Percentiles rank a stretch among this genome's conserved stretches.
Evolutionary conservation across 164 flowering plant species (phyloP).

Genomic region (Pachysandra terminalis): DNA sequence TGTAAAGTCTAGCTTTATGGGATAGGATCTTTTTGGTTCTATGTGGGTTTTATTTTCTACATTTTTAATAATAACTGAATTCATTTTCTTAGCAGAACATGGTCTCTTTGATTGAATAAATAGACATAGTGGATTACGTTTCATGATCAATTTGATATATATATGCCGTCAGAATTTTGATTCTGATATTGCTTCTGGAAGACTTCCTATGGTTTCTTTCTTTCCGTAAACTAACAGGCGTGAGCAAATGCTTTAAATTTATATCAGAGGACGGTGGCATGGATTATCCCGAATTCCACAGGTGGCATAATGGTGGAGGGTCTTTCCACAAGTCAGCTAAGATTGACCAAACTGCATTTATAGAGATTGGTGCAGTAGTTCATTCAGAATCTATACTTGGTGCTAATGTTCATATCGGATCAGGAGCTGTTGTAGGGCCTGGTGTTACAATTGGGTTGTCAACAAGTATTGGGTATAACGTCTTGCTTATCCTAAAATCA

Average conservation of each 20-base stretch:
- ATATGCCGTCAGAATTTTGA: too few species aligned
- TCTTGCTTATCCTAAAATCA: background rate
- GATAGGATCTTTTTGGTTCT: too few species aligned
- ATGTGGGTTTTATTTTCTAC: too few species aligned
- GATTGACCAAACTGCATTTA: conserved; percentile 49
- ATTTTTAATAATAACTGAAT: too few species aligned
- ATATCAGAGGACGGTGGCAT: conserved; percentile 23
- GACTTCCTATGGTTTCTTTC: background rate
- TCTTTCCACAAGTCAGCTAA: conserved; percentile 55
- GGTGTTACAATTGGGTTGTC: conserved; percentile 61
- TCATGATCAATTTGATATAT: too few species aligned
- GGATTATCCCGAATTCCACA: conserved; percentile 36
- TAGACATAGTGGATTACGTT: too few species aligned
- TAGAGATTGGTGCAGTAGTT: conserved; percentile 75
- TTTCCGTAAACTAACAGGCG: background rate
- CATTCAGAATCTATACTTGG: conserved; percentile 54
- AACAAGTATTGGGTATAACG: conserved; percentile 65
- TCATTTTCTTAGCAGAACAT: too few species aligned
- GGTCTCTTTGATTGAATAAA: too few species aligned
- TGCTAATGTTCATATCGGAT: conserved; percentile 56
- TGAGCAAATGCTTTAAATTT: conserved; percentile 9
- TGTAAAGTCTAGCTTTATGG: too few species aligned
- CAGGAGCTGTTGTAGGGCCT: conserved; percentile 80
- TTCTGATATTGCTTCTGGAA: background rate
- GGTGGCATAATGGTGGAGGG: conserved; percentile 87